Percentiles rank a stretch among this genome's conserved stretches.
Conservation (phyloP, 257 asterid species). For the Sherardia arvensis region DNA sequence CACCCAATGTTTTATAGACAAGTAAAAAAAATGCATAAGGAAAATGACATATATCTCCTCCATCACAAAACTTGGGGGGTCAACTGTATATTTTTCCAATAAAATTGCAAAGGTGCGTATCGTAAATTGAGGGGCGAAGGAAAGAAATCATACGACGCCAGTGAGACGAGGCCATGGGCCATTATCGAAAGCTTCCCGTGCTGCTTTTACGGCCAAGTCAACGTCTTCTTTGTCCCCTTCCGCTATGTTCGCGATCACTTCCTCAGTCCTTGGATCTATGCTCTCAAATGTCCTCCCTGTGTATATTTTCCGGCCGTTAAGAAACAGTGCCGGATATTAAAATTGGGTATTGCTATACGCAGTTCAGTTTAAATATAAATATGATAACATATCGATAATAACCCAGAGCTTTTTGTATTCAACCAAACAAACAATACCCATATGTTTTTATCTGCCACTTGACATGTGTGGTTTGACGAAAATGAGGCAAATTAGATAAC, state of each 20-base stretch:
- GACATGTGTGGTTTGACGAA: neutral
- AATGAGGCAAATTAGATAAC: neutral
- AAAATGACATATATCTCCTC: too few species aligned
- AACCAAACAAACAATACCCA: neutral
- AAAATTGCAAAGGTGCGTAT: too few species aligned
- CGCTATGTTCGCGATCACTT: slow-evolving; percentile 25
- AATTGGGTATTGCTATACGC: too few species aligned
- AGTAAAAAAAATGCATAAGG: too few species aligned
- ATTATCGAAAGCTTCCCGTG: slow-evolving; percentile 34
- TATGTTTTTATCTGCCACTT: neutral
- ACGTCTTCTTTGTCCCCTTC: slow-evolving; percentile 31
- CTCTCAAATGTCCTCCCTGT: slow-evolving; percentile 29
- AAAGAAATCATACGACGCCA: slow-evolving; percentile 16
- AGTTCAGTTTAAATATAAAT: too few species aligned
- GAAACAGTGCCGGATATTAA: too few species aligned
- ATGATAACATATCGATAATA: too few species aligned
- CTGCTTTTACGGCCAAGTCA: slow-evolving; percentile 31
- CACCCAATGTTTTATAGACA: too few species aligned
- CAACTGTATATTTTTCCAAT: too few species aligned
- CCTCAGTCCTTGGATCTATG: slow-evolving; percentile 31
- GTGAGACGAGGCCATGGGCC: slow-evolving; percentile 42
- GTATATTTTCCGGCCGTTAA: neutral
- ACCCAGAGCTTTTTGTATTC: too few species aligned
- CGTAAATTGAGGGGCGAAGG: too few species aligned
- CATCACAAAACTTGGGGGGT: too few species aligned